Percentiles rank a stretch among this genome's conserved stretches.
Evolutionary conservation across 192 early-diverging fungal genomes (phyloP).

Genomic region (Backusella mclennaniae): DNA sequence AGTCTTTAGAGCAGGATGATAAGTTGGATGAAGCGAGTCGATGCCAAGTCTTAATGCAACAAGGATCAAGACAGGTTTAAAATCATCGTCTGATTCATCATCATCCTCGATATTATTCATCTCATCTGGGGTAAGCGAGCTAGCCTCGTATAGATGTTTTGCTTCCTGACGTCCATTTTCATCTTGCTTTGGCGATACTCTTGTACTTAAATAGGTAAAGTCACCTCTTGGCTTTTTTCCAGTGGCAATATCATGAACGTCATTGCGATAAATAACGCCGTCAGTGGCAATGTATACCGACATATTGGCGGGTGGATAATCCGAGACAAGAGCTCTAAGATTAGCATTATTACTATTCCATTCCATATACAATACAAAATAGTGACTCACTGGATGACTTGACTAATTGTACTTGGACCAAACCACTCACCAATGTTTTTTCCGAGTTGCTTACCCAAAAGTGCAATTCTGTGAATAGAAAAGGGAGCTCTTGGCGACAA

Average conservation of each 20-base stretch:
- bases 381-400: constrained; percentile 66
- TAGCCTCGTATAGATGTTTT: constrained; percentile 20
- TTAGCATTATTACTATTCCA: background rate
- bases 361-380: constrained; percentile 1
- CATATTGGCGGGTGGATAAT: constrained; percentile 57
- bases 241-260: constrained; percentile 55
- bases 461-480: constrained; percentile 91
- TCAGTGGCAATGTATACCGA: constrained; percentile 79
- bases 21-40: constrained; percentile 83
- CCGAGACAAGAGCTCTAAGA: constrained; percentile 56
- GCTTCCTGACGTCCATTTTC: constrained; percentile 36
- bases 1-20: constrained; percentile 69
- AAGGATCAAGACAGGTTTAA: constrained; percentile 77
- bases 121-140: background rate
- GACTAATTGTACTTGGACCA: constrained; percentile 86
- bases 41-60: constrained; percentile 89
- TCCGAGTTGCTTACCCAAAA: constrained; percentile 77
- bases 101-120: background rate
- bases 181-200: constrained; percentile 28
- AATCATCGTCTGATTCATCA: constrained; percentile 28
- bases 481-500: constrained; percentile 67
- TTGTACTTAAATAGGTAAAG: constrained; percentile 25
- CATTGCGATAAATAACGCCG: constrained; percentile 76
- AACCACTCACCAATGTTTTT: constrained; percentile 98
- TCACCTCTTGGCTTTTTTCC: constrained; percentile 32